phyloP scores from a whole-genome alignment of 805 yeast genomes.

The Hanseniaspora nectarophila region DNA sequence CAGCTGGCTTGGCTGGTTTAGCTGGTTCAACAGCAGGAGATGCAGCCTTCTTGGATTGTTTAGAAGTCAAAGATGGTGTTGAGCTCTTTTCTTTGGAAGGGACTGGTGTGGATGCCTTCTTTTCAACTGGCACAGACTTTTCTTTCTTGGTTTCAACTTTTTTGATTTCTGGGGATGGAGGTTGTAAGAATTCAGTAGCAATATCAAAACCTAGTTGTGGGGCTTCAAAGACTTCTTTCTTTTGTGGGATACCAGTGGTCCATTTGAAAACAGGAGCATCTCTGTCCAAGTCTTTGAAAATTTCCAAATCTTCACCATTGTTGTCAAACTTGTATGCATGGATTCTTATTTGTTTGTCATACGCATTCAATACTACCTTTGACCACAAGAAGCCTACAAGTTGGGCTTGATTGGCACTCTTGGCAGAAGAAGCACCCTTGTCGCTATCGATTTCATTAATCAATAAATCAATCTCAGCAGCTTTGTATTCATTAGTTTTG shows the following conservation, averaged over 20 bases:
- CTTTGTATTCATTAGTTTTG: neutral
- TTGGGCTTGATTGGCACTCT: neutral
- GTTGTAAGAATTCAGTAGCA: neutral
- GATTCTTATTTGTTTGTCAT: neutral
- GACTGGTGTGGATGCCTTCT: slow-evolving; percentile 17
- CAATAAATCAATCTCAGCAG: neutral
- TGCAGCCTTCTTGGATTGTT: too few relatives aligned
- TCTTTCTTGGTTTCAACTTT: slow-evolving; percentile 18
- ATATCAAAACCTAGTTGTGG: neutral
- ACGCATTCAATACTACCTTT: neutral
- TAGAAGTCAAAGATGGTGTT: too few relatives aligned
- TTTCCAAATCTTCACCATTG: neutral
- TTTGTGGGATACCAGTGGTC: neutral
- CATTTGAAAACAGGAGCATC: slow-evolving; percentile 1
- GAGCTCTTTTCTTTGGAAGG: too few relatives aligned
- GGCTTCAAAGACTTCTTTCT: neutral
- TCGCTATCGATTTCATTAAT: neutral
- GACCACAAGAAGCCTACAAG: slow-evolving; percentile 2
- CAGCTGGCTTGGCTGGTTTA: neutral
- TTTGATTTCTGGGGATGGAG: slow-evolving; percentile 3
- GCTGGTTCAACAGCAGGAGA: neutral
- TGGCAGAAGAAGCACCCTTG: neutral
- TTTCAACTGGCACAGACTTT: slow-evolving; percentile 19
- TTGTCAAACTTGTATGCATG: neutral
- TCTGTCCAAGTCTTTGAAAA: neutral